These are phyloP conservation scores for Blastomyces emzantsi DNA, from an alignment of 2,329 filamentous ascomycete species.

Conservation along the genomic window DNA sequence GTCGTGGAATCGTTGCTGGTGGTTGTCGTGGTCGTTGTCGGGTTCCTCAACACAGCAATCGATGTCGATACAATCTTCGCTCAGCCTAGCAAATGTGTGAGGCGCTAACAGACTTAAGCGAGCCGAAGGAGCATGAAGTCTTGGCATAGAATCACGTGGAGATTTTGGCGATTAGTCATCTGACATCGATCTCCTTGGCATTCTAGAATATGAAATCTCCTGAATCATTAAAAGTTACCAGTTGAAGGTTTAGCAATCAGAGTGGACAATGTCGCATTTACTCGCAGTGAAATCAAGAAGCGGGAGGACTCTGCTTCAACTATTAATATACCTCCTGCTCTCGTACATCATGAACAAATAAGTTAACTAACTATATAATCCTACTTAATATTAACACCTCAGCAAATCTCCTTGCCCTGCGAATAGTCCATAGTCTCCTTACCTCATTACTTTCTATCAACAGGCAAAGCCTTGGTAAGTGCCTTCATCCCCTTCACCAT, in stretches of 20 bases:
- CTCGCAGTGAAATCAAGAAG: not conserved
- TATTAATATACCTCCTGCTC: not conserved
- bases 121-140: conserved; percentile 18
- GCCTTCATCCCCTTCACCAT: conserved; percentile 14
- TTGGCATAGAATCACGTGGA: conserved; percentile 18
- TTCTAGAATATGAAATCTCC: too few relatives aligned
- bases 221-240: too few relatives aligned
- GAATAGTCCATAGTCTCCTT: not conserved
- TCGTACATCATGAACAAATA: not conserved
- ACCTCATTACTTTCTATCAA: not conserved
- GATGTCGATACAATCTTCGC: conserved; percentile 17
- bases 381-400: not conserved
- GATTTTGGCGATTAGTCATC: not conserved
- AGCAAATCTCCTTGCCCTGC: not conserved
- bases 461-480: conserved; percentile 14
- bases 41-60: conserved; percentile 25
- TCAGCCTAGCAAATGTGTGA: conserved; percentile 29
- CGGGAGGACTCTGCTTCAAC: not conserved
- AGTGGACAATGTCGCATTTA: not conserved
- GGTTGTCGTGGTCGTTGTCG: conserved; percentile 35
- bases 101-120: conserved; percentile 36
- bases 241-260: too few relatives aligned
- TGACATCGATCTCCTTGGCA: too few relatives aligned
- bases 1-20: conserved; percentile 36
- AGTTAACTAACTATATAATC: not conserved